Evolutionary conservation across 352 stramenopile species (phyloP).

Genomic region (Phytophthora macrochlamydospora): DNA sequence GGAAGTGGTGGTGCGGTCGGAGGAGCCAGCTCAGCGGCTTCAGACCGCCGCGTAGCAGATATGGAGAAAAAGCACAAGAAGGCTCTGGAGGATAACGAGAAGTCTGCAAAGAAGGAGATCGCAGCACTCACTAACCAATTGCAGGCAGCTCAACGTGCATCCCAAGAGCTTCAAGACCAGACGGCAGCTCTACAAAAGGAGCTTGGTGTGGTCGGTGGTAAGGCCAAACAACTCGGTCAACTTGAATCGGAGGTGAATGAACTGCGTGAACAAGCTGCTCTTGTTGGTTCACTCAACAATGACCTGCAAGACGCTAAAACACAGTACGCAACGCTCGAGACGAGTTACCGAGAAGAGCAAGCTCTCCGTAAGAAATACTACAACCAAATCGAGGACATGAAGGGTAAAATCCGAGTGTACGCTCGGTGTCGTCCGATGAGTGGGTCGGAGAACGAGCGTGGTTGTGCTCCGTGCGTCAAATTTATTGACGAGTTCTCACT

Average conservation of each 20-base stretch:
- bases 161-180: constrained; percentile 53
- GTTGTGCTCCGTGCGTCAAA: constrained; percentile 64
- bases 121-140: constrained; percentile 53
- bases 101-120: constrained; percentile 53
- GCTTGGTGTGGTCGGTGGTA: constrained; percentile 47
- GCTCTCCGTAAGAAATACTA: constrained; percentile 94
- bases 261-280: constrained; percentile 54
- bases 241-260: constrained; percentile 64
- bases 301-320: constrained; percentile 45
- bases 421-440: constrained; percentile 92
- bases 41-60: constrained; percentile 70
- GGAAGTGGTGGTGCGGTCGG: constrained; percentile 15
- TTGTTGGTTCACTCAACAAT: constrained; percentile 51
- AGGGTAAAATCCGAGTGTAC: constrained; percentile 95
- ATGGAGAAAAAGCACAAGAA: constrained; percentile 84
- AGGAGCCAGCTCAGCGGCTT: constrained; percentile 20
- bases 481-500: constrained; percentile 89
- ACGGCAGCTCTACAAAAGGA: constrained; percentile 52
- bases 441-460: constrained; percentile 80
- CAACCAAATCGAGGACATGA: constrained; percentile 97
- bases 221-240: constrained; percentile 56
- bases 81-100: constrained; percentile 72
- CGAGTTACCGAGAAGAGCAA: constrained; percentile 89
- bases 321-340: constrained; percentile 60
- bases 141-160: constrained; percentile 46